phyloP scores from a whole-genome alignment of 73 alveolate genomes.

The Paramecium pentaurelia region DNA sequence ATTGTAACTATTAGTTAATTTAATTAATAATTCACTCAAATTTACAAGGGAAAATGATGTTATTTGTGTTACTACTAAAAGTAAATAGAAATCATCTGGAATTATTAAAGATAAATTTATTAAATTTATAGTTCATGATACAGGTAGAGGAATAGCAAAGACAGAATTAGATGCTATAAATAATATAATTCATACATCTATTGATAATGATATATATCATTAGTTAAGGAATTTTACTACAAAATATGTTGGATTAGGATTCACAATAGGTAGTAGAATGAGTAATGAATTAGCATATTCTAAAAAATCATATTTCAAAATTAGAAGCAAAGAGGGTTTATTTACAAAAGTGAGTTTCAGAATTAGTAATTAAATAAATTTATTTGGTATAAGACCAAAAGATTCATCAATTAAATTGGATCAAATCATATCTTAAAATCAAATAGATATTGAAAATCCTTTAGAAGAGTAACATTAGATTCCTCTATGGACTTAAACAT shows the following conservation, averaged over 20 bases:
- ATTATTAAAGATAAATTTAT: background rate
- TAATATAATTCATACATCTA: background rate
- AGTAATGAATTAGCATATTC: background rate
- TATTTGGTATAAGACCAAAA: background rate
- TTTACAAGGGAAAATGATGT: constrained; percentile 52
- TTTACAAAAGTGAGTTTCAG: background rate
- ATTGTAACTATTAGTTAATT: constrained; percentile 35
- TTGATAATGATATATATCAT: background rate
- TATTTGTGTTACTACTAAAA: background rate
- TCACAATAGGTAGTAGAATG: constrained; percentile 9
- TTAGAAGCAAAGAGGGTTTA: background rate
- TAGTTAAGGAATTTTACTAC: background rate
- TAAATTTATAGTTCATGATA: constrained; percentile 47
- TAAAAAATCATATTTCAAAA: background rate
- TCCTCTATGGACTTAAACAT: background rate
- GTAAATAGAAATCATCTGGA: background rate
- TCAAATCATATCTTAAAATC: background rate
- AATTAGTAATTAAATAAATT: background rate
- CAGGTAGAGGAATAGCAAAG: constrained; percentile 48
- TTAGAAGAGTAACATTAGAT: background rate
- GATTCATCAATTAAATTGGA: background rate
- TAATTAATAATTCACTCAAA: constrained; percentile 54
- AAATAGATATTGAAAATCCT: background rate
- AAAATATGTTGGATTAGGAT: constrained; percentile 39
- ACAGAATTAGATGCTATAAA: background rate